Percentiles rank a stretch among this genome's conserved stretches.
Conservation (phyloP, 805 yeast species). For the Kodamaea restingae region DNA sequence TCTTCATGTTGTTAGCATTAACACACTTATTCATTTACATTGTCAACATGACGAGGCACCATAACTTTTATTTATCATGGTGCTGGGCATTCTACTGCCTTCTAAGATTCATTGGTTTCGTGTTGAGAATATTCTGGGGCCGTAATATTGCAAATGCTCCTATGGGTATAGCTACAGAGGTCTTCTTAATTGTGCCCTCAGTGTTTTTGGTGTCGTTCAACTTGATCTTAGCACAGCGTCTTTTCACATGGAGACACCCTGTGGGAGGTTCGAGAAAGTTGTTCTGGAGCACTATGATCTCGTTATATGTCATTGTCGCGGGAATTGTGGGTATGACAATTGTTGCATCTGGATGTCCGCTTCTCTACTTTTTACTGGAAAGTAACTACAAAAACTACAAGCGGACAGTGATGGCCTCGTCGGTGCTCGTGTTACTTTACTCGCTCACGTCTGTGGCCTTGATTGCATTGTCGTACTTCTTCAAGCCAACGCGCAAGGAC, state of each 20-base stretch:
- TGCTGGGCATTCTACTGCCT: constrained; percentile 52
- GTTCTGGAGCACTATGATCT: constrained; percentile 50
- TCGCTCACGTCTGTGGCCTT: constrained; percentile 50
- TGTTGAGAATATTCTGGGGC: constrained; percentile 57
- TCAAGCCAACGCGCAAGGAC: constrained; percentile 52
- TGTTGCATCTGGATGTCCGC: constrained; percentile 59
- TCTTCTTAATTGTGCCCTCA: constrained; percentile 54
- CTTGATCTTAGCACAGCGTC: constrained; percentile 64
- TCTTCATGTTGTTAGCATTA: constrained; percentile 46
- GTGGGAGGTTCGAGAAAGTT: constrained; percentile 52
- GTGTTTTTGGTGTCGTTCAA: constrained; percentile 57
- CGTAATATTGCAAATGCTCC: constrained; percentile 42
- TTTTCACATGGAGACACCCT: constrained; percentile 77
- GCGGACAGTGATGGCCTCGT: constrained; percentile 27
- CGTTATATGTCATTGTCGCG: constrained; percentile 49
- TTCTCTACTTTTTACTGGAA: constrained; percentile 49
- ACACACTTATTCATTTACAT: constrained; percentile 46
- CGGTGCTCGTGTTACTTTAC: constrained; percentile 38
- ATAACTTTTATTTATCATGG: constrained; percentile 53
- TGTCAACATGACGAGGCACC: constrained; percentile 51
- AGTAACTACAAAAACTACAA: constrained; percentile 47
- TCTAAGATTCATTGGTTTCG: constrained; percentile 55
- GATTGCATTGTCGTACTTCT: constrained; percentile 47
- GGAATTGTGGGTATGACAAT: constrained; percentile 67
- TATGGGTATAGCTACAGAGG: constrained; percentile 54